Evolutionary conservation across 768 basidiomycete genomes (phyloP).

Genomic region (Scleroderma citrinum): DNA sequence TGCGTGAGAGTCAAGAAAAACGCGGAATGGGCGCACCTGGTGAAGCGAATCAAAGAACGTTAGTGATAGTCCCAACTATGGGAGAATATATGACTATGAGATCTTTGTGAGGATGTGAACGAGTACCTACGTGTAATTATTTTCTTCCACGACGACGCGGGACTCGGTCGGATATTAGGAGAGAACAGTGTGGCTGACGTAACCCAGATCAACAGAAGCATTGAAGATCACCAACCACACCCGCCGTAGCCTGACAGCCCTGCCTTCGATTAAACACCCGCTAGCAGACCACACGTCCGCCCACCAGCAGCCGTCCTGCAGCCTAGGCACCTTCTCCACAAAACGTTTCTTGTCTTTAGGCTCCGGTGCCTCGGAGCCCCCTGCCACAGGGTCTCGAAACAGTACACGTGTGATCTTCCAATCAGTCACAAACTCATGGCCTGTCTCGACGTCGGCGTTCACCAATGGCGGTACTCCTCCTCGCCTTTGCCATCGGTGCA

Average conservation of each 20-base stretch:
- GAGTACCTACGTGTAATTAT: too few relatives aligned
- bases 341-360: not conserved
- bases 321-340: not conserved
- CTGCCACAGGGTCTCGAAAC: not conserved
- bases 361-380: not conserved
- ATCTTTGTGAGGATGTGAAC: slow-evolving; percentile 15
- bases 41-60: slow-evolving; percentile 18
- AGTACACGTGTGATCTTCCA: not conserved
- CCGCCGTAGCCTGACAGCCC: not conserved
- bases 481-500: too few relatives aligned
- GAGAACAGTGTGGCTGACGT: not conserved
- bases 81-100: slow-evolving; percentile 13
- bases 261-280: not conserved
- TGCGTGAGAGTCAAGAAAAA: slow-evolving; percentile 32
- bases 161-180: not conserved
- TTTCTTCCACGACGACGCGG: slow-evolving; percentile 4
- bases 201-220: not conserved
- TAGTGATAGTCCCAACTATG: slow-evolving; percentile 17
- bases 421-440: not conserved
- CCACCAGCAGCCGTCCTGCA: not conserved
- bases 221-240: slow-evolving; percentile 16
- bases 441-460: not conserved
- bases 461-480: not conserved
- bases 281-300: not conserved
- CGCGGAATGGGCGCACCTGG: slow-evolving; percentile 22